Base-by-base conservation (phyloP, 352 stramenopile species). In the Phytophthora cactorum region DNA sequence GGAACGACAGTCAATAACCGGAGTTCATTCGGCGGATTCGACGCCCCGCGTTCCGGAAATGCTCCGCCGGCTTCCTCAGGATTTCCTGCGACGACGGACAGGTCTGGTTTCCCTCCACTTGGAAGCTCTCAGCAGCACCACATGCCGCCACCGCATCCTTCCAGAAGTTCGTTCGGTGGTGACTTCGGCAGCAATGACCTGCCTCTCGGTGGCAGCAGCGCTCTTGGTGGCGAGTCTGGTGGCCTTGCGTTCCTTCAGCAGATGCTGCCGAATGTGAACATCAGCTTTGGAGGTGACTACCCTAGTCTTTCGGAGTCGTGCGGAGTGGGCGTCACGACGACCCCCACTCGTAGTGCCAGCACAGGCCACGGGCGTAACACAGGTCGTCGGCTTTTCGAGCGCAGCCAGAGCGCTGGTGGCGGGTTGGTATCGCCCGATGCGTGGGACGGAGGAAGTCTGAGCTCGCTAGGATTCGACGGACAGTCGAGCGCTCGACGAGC, bases 181-280 rank as follows among this genome's bases (percentile, higher is more conserved):
- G 74, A 72, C 32, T 79, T 82, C 44, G 53, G 73, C 25, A 31
- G 45, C 39, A 71, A 63, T 38, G 58, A 74, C 32, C 34, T 72
- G 29, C 62, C 67, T 43, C 64, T 71, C 5, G 25, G 44, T 46
- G 62, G 61, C 44, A 66, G 43, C 38, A 34, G 52, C 10, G 39
- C 36, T 34, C 29, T 75, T 5, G 29, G 51, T 29, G 64, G 53
- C 1, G 68, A 62, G 43, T 56, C 68, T 11, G 63, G 62, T 14
- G 87, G 87, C 0, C 70, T 95, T 1, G 87, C 85, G 39, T 95
- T 93, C 65, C 71, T 95, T 29, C 87, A 95, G 79, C 83, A 93
- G 61, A 95, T 95, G 87, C 81, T 95, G 15, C 87, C 87, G 9
- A 95, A 95, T 56, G 87, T 95, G 31, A 93, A 95, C 74, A 95